Percentiles rank a stretch among this genome's conserved stretches.
phyloP scores from a whole-genome alignment of 257 asterid genomes.

The Scutellaria barbata region DNA sequence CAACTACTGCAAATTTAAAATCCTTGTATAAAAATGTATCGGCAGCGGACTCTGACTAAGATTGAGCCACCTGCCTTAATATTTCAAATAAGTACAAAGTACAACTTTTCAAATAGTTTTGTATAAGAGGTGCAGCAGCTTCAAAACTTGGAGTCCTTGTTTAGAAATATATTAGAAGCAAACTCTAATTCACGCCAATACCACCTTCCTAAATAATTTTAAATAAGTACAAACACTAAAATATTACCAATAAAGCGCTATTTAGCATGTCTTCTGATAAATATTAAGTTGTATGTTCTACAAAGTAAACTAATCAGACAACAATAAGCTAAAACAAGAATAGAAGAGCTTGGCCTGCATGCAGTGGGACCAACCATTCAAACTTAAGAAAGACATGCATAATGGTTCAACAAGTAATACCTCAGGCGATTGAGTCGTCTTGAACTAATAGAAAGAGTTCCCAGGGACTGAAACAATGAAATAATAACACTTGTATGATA shows the following conservation, averaged over 20 bases:
- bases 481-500: conserved; percentile 97
- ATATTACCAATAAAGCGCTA: not conserved
- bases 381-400: conserved; percentile 14
- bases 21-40: not conserved
- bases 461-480: conserved; percentile 92
- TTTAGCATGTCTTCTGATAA: conserved; percentile 8
- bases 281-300: not conserved
- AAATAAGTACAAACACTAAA: conserved; percentile 1
- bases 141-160: not conserved
- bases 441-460: conserved; percentile 96
- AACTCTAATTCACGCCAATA: conserved; percentile 16
- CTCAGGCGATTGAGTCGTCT: conserved; percentile 95
- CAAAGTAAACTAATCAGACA: not conserved
- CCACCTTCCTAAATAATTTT: conserved; percentile 1
- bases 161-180: conserved; percentile 4
- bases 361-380: conserved; percentile 12
- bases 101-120: not conserved
- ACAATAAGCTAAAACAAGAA: conserved; percentile 13
- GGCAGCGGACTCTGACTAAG: conserved; percentile 24
- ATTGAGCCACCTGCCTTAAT: not conserved
- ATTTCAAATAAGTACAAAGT: conserved; percentile 10
- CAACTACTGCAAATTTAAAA: conserved; percentile 1
- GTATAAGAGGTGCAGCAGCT: too few species aligned
- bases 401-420: conserved; percentile 48
- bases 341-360: conserved; percentile 7